A percentile compares a stretch with the other conserved stretches of the same genome.
Conservation (phyloP, 768 basidiomycete species). For the Lactifluus volemus region DNA sequence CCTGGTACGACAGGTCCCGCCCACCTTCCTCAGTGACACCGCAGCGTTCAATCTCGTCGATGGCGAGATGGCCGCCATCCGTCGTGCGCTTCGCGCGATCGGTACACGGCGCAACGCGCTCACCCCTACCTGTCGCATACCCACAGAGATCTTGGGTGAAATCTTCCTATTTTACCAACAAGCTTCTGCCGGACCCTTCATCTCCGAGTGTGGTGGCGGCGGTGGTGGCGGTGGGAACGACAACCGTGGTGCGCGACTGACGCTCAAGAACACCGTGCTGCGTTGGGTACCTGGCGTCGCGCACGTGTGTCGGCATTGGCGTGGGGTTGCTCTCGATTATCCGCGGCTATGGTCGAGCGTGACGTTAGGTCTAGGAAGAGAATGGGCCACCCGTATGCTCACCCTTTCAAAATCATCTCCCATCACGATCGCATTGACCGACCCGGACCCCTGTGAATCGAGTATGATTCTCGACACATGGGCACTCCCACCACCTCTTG, state of each 20-base stretch:
- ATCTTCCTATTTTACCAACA: slow-evolving; percentile 14
- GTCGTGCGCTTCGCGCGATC: slow-evolving; percentile 1
- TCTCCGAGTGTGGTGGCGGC: neutral
- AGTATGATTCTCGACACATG: neutral
- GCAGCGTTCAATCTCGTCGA: slow-evolving; percentile 1
- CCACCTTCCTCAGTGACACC: neutral
- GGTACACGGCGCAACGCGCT: slow-evolving; percentile 11
- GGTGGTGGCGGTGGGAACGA: neutral
- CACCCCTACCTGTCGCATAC: slow-evolving; percentile 10
- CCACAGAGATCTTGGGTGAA: slow-evolving; percentile 8
- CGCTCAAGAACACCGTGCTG: neutral
- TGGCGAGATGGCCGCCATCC: slow-evolving; percentile 10
- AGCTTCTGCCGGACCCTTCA: neutral
- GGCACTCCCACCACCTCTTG: neutral
- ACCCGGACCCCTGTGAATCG: slow-evolving; percentile 1
- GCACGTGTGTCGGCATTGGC: slow-evolving; percentile 13
- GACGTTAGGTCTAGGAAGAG: neutral
- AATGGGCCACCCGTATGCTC: slow-evolving; percentile 9
- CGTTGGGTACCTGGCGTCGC: slow-evolving; percentile 10
- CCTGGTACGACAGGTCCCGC: slow-evolving; percentile 4
- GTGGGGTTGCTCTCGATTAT: slow-evolving; percentile 3
- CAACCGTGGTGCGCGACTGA: neutral
- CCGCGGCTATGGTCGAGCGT: slow-evolving; percentile 9
- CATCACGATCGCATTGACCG: neutral
- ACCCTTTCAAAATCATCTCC: slow-evolving; percentile 3